Evolutionary conservation across 78 protist species (phyloP), one percentile per base, ranked within the genome.

Genomic region (Guillardia theta): DNA sequence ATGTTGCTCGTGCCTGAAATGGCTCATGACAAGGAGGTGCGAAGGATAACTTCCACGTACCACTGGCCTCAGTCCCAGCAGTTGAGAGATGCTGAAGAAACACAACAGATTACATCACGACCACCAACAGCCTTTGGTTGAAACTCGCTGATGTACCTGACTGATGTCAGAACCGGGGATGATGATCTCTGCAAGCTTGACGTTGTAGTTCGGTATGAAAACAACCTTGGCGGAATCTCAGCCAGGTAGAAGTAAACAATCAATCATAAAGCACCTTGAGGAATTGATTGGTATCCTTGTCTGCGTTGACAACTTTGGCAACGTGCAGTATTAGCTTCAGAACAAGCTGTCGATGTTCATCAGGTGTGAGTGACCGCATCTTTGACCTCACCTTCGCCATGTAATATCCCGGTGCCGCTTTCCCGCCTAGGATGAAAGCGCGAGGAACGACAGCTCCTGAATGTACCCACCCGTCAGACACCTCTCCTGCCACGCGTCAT

Each of bases 131-230:
- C n/a, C n/a, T n/a, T n/a, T n/a, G n/a, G n/a, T n/a, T n/a, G n/a
- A n/a, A n/a, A n/a, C n/a, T n/a, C n/a, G n/a, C n/a, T n/a, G n/a
- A n/a, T n/a, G n/a, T n/a, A n/a, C n/a, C n/a, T n/a, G n/a, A n/a
- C n/a, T n/a, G 36, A 83, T 12, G 62, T 53, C 62, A 12, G 62
- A 12, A 70, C 45, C 83, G 12, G 83, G 83, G 33, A 70, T 70
- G 33, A 70, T 70, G 45, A 24, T 10, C 83, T 70, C 36, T 22
- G 83, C 83, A 30, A 97, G 95, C 3, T 98, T 95, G 8, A 98
- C 98, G 45, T 96, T 92, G 94, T 98, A 98, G 96, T 98, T 98
- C 76, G 98, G 98, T 54, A 98, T 50, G 96, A 96, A 98, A 18
- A 98, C 98, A n/a, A 77, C 88, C 48, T 36, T 64, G 58, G 58